phyloP scores from a whole-genome alignment of 176 grass and related monocot species.

The Typha latifolia region DNA sequence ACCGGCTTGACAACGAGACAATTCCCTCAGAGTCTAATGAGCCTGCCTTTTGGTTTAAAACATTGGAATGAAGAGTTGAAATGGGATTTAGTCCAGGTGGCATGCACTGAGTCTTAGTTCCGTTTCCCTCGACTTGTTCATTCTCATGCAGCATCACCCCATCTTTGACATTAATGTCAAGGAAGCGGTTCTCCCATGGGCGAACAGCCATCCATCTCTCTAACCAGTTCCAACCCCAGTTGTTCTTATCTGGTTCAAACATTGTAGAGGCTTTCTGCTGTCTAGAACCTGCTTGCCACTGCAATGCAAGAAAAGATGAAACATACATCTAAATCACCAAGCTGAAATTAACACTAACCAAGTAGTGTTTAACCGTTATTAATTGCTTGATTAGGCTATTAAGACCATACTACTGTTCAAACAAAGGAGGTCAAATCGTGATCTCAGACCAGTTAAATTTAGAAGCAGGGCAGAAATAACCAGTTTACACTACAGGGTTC shows the following conservation, averaged over 20 bases:
- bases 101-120: constrained; percentile 30
- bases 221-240: constrained; percentile 94
- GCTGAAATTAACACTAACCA: not conserved
- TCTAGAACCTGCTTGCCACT: constrained; percentile 92
- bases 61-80: constrained; percentile 38
- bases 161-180: constrained; percentile 51
- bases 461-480: too few species aligned
- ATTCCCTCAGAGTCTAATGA: constrained; percentile 42
- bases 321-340: not conserved
- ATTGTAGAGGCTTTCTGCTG: constrained; percentile 28
- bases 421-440: too few species aligned
- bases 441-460: too few species aligned
- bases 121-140: constrained; percentile 25
- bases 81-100: constrained; percentile 38
- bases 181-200: constrained; percentile 86
- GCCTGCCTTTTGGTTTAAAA: constrained; percentile 29
- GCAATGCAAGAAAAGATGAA: constrained; percentile 13
- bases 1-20: constrained; percentile 33
- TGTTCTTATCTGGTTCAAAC: constrained; percentile 68
- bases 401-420: too few species aligned
- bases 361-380: not conserved
- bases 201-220: constrained; percentile 95
- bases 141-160: constrained; percentile 27
- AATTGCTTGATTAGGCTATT: too few species aligned
- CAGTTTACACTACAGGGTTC: too few species aligned